Percentiles rank a stretch among this genome's conserved stretches.
phyloP scores from a whole-genome alignment of 179 eudicot species.

The Actinidia chinensis region DNA sequence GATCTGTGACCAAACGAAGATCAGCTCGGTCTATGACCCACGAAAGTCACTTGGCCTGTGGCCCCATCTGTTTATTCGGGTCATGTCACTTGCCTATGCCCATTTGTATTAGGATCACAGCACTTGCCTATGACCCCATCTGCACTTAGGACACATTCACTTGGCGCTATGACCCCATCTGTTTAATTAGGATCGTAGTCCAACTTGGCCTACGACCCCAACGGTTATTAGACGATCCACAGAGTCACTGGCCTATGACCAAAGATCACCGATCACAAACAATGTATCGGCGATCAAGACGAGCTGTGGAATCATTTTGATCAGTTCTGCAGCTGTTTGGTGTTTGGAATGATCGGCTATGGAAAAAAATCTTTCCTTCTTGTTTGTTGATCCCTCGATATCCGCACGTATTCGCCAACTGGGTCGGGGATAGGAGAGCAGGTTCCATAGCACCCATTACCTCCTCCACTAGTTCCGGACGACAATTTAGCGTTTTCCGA shows the following conservation, averaged over 20 bases:
- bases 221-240: no score
- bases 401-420: conserved; percentile 67
- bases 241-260: conserved; percentile 58
- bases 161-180: no score
- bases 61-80: conserved; percentile 51
- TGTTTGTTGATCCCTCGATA: conserved; percentile 74
- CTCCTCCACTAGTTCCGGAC: conserved; percentile 75
- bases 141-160: no score
- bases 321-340: conserved; percentile 61
- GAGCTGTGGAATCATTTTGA: conserved; percentile 57
- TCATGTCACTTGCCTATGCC: no score
- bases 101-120: no score
- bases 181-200: conserved; percentile 59
- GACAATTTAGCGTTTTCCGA: conserved; percentile 73
- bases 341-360: conserved; percentile 77
- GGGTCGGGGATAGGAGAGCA: conserved; percentile 92
- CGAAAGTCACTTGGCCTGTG: conserved; percentile 64
- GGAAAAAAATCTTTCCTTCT: conserved; percentile 55
- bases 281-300: conserved; percentile 72
- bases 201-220: conserved; percentile 47
- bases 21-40: no score
- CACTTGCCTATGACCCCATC: no score
- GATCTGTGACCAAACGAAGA: conserved; percentile 28
- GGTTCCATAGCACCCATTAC: conserved; percentile 61
- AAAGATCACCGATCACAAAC: conserved; percentile 74